phyloP scores from a whole-genome alignment of 495 filamentous ascomycete species.

The Trichocladium uniseriatum region DNA sequence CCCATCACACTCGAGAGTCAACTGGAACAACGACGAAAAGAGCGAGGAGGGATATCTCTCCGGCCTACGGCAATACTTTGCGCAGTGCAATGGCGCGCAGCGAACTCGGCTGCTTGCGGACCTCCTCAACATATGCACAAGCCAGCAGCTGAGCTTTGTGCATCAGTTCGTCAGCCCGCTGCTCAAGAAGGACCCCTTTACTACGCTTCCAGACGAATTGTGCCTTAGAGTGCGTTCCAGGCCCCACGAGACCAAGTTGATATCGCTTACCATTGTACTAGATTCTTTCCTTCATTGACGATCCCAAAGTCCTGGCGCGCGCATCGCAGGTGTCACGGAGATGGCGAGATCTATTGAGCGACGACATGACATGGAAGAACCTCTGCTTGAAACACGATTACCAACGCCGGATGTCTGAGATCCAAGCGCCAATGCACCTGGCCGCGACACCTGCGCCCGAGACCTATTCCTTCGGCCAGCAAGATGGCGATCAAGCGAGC shows the following conservation, averaged over 20 bases:
- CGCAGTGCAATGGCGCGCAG: constrained; percentile 41
- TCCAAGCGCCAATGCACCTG: constrained; percentile 23
- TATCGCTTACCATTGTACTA: constrained; percentile 25
- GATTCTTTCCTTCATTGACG: constrained; percentile 91
- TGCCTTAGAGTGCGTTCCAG: constrained; percentile 58
- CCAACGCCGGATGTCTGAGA: constrained; percentile 48
- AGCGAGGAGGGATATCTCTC: constrained; percentile 45
- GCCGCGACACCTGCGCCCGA: constrained; percentile 19
- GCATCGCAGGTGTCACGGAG: constrained; percentile 86
- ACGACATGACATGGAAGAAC: constrained; percentile 97
- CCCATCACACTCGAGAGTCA: constrained; percentile 41
- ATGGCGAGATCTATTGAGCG: constrained; percentile 87
- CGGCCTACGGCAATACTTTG: constrained; percentile 42
- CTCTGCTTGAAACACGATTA: constrained; percentile 90
- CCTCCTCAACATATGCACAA: constrained; percentile 83
- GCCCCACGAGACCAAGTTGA: not conserved
- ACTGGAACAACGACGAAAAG: constrained; percentile 44
- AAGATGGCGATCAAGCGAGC: constrained; percentile 20
- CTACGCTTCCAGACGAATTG: constrained; percentile 78
- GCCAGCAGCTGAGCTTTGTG: constrained; percentile 88
- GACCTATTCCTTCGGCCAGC: constrained; percentile 18
- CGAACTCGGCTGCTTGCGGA: constrained; percentile 63
- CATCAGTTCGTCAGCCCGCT: constrained; percentile 85
- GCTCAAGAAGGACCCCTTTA: constrained; percentile 92
- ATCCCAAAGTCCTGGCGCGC: constrained; percentile 82